Evolutionary conservation across 2,329 filamentous ascomycete species (phyloP), one percentile per base, ranked within the genome.

Genomic region (Curvularia sp.): DNA sequence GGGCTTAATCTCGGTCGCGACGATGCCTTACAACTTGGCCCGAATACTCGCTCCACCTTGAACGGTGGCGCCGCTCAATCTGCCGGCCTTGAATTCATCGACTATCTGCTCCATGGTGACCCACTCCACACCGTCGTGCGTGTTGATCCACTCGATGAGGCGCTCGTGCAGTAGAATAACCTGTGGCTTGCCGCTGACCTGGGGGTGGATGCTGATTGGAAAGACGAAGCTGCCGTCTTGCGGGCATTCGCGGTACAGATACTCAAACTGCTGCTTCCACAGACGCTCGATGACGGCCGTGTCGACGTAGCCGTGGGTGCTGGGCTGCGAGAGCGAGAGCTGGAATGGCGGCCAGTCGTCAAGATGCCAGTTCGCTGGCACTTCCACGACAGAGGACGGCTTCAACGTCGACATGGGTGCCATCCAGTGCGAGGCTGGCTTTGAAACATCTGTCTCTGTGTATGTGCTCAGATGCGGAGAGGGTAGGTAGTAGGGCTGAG

Each of bases 341-440:
- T 77, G 75, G 55, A 80, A 73, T 2, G 78, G 77, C 47, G 79
- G 80, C 80, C 80, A 82, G 61, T 82, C 81, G 63, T 82, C 80
- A 7, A 89, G 59, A 59, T 81, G 75, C 80, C 80, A 82, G 49
- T 79, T 81, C 15, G 79, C 78, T 0, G 80, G 80, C 28, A 82
- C 76, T 56, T 81, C 79, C 30, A 82, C 79, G 10, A 82, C 68
- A 9, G 71, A 71, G 23, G 68, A 68, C 4, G 70, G 55, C 36
- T 67, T 64, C 5, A 77, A 48, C 3, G 66, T 66, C 1, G 61
- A 69, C 74, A 79, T 78, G 6, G 77, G 77, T 21, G 51, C 58
- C 77, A 80, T 80, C 77, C 76, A 79, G 19, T 65, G 57, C 0
- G 70, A 70, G 2, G 77, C 74, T 2, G 69, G 60, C 32, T 76